Conservation (phyloP, 345 rosid genomes). For the Populus ilicifolia region DNA sequence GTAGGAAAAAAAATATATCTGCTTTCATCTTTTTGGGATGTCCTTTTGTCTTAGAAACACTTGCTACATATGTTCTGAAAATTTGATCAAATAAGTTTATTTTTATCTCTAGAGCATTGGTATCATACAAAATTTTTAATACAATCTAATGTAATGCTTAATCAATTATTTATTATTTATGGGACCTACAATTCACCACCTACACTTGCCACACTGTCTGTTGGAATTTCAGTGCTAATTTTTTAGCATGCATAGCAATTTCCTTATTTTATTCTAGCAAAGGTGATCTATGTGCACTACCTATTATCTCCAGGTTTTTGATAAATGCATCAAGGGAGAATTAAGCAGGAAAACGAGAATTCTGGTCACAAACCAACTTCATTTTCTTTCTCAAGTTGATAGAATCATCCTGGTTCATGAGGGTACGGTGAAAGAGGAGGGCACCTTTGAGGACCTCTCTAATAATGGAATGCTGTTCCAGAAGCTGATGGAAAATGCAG, state of each 20-base stretch:
- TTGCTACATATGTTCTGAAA: not conserved
- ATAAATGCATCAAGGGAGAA: slow-evolving; percentile 85
- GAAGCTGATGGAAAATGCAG: slow-evolving; percentile 97
- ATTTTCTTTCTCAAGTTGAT: slow-evolving; percentile 96
- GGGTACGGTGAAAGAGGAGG: slow-evolving; percentile 87
- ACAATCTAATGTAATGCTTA: too few relatives aligned
- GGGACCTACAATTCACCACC: too few relatives aligned
- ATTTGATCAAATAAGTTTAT: slow-evolving; percentile 2
- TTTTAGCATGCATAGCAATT: too few relatives aligned
- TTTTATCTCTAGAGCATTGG: not conserved
- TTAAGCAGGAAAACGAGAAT: slow-evolving; percentile 78
- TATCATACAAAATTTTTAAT: too few relatives aligned
- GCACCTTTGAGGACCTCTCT: slow-evolving; percentile 86
- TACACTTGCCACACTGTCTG: too few relatives aligned
- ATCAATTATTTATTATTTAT: too few relatives aligned
- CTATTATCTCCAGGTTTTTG: slow-evolving; percentile 66
- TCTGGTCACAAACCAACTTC: slow-evolving; percentile 98
- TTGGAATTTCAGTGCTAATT: not conserved
- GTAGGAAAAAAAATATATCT: not conserved
- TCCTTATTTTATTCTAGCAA: too few relatives aligned
- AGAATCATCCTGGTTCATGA: slow-evolving; percentile 87
- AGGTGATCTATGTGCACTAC: slow-evolving; percentile 3
- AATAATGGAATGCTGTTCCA: slow-evolving; percentile 66
- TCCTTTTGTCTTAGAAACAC: not conserved
- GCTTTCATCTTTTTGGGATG: not conserved